Conservation (phyloP, 2,329 filamentous ascomycete species). For the Claviceps lovelessii region DNA sequence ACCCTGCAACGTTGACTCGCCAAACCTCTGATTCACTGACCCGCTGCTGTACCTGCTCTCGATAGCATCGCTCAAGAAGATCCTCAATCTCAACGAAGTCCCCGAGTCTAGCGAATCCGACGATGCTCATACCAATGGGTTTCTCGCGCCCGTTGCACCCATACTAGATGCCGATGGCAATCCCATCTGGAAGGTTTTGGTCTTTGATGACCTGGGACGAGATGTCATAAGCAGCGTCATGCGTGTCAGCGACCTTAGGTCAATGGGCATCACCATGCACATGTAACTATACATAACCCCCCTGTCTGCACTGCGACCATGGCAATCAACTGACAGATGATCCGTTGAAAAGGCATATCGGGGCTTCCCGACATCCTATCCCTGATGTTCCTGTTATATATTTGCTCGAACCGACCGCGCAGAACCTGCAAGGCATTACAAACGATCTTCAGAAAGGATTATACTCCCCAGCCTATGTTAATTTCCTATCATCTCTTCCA, state of each 20-base stretch:
- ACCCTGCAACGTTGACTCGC: background rate
- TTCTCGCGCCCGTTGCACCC: conserved; percentile 55
- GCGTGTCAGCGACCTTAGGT: conserved; percentile 79
- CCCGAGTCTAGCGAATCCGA: conserved; percentile 43
- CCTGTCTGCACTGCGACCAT: background rate
- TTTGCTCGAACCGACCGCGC: conserved; percentile 73
- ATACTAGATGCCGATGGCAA: conserved; percentile 78
- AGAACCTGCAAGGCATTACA: conserved; percentile 72
- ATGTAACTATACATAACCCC: conserved; percentile 40
- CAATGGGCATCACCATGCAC: conserved; percentile 93
- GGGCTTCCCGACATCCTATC: conserved; percentile 70
- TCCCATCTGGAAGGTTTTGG: conserved; percentile 93
- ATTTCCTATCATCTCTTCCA: conserved; percentile 89
- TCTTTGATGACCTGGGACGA: conserved; percentile 81
- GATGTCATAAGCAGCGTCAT: conserved; percentile 96
- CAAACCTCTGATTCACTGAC: background rate
- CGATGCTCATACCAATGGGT: conserved; percentile 48
- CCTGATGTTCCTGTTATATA: conserved; percentile 95
- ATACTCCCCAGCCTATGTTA: conserved; percentile 89
- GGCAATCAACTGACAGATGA: background rate
- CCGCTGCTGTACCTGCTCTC: background rate
- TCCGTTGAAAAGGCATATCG: conserved; percentile 50
- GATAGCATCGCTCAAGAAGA: conserved; percentile 79
- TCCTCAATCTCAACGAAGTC: conserved; percentile 84
- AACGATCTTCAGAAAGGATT: conserved; percentile 73